Evolutionary conservation across 164 flowering plant species (phyloP).

Genomic region (Tinospora cordifolia): DNA sequence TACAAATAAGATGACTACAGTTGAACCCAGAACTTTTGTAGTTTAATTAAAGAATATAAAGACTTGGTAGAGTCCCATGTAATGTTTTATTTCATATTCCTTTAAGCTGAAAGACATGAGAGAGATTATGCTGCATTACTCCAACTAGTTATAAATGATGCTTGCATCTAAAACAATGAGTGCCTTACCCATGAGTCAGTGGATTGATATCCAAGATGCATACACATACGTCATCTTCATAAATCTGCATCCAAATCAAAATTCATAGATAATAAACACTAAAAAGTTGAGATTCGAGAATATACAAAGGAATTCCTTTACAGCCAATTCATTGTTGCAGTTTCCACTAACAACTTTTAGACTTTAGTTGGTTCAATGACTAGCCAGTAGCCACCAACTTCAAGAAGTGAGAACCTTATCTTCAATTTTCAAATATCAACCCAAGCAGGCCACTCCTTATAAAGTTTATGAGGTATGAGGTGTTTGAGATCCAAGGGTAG

Average conservation of each 20-base stretch:
- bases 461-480: too few species aligned
- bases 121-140: background rate
- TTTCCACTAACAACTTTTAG: background rate
- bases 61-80: too few species aligned
- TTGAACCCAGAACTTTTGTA: too few species aligned
- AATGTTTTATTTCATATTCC: too few species aligned
- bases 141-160: background rate
- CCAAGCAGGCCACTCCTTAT: too few species aligned
- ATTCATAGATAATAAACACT: conserved; percentile 1
- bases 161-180: conserved; percentile 16
- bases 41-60: too few species aligned
- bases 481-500: too few species aligned
- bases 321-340: background rate
- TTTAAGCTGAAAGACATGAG: too few species aligned
- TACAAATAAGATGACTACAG: too few species aligned
- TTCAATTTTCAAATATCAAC: too few species aligned
- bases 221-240: conserved; percentile 78
- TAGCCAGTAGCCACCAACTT: too few species aligned
- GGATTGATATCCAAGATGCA: conserved; percentile 86
- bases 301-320: background rate
- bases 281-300: background rate
- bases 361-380: background rate
- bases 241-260: conserved; percentile 45
- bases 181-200: conserved; percentile 83
- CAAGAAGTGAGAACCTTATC: too few species aligned